Percentiles rank a stretch among this genome's conserved stretches.
These are phyloP conservation scores for Nakazawaea peltata DNA, from an alignment of 805 yeast genomes.

Conservation along the genomic window DNA sequence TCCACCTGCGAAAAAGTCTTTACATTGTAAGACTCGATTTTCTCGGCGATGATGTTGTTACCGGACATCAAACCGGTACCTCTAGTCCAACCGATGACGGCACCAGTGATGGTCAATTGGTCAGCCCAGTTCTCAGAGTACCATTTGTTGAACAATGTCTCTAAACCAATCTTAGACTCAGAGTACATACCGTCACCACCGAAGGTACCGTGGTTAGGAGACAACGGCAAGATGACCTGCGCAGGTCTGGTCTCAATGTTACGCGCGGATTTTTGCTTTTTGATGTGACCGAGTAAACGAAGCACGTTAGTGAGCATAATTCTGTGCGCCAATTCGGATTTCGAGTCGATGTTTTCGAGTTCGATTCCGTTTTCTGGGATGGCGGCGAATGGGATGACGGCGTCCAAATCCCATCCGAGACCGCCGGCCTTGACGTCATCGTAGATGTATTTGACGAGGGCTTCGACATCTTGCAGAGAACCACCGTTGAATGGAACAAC, in stretches of 20 bases:
- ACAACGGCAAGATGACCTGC: slow-evolving; percentile 90
- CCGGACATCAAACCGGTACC: slow-evolving; percentile 99
- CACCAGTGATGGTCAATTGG: slow-evolving; percentile 95
- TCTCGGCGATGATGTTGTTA: slow-evolving; percentile 96
- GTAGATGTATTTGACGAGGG: slow-evolving; percentile 79
- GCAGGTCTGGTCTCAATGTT: slow-evolving; percentile 95
- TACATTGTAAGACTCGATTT: slow-evolving; percentile 91
- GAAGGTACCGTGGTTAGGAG: slow-evolving; percentile 98
- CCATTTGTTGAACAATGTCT: slow-evolving; percentile 98
- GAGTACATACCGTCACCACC: slow-evolving; percentile 98
- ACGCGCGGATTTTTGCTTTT: slow-evolving; percentile 68
- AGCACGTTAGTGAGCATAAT: slow-evolving; percentile 94
- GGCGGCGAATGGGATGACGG: slow-evolving; percentile 95
- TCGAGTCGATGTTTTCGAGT: slow-evolving; percentile 85
- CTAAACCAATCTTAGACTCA: slow-evolving; percentile 92
- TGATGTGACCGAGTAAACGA: slow-evolving; percentile 86
- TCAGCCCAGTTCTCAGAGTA: slow-evolving; percentile 94
- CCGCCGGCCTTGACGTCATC: slow-evolving; percentile 79
- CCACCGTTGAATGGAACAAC: slow-evolving; percentile 99
- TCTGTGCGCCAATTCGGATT: slow-evolving; percentile 96
- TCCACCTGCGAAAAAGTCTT: slow-evolving; percentile 98
- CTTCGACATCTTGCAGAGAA: slow-evolving; percentile 86
- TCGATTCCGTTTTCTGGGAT: slow-evolving; percentile 98
- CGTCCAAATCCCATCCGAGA: slow-evolving; percentile 97
- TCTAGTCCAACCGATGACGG: slow-evolving; percentile 99